phyloP scores from a whole-genome alignment of 225 moss, liverwort and hornwort genomes.

The Straminergon stramineum region DNA sequence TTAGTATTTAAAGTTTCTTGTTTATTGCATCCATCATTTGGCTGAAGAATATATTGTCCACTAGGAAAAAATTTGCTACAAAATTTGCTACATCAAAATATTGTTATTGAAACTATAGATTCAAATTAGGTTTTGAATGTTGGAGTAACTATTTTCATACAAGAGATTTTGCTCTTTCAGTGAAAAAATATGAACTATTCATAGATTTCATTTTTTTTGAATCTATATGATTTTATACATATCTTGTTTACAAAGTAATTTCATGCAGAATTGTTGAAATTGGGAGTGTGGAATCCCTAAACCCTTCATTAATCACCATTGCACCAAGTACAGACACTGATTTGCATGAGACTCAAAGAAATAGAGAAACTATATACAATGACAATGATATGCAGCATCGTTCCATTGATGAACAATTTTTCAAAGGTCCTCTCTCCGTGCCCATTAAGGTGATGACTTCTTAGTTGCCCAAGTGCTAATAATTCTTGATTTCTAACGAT shows the following conservation, averaged over 20 bases:
- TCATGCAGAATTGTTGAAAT: not conserved
- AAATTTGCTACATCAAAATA: not conserved
- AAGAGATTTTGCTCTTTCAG: not conserved
- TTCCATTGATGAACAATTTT: constrained; percentile 9
- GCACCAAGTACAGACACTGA: not conserved
- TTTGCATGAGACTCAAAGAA: not conserved
- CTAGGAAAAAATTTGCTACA: not conserved
- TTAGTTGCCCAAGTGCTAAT: not conserved
- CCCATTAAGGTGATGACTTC: constrained; percentile 10
- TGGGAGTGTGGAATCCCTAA: not conserved
- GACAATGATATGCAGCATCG: not conserved
- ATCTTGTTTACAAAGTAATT: not conserved
- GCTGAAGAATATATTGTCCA: not conserved
- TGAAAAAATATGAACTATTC: not conserved
- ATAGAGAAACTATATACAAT: not conserved
- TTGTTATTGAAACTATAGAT: not conserved
- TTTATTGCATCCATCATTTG: not conserved
- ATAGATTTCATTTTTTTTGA: not conserved
- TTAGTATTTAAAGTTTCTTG: not conserved
- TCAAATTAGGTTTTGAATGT: not conserved
- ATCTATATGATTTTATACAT: too few relatives aligned
- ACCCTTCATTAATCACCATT: not conserved
- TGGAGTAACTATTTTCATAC: not conserved
- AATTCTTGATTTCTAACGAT: not conserved
- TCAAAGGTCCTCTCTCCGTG: not conserved